Base-by-base conservation (phyloP, 257 asterid species). In the Thymus quinquecostatus region DNA sequence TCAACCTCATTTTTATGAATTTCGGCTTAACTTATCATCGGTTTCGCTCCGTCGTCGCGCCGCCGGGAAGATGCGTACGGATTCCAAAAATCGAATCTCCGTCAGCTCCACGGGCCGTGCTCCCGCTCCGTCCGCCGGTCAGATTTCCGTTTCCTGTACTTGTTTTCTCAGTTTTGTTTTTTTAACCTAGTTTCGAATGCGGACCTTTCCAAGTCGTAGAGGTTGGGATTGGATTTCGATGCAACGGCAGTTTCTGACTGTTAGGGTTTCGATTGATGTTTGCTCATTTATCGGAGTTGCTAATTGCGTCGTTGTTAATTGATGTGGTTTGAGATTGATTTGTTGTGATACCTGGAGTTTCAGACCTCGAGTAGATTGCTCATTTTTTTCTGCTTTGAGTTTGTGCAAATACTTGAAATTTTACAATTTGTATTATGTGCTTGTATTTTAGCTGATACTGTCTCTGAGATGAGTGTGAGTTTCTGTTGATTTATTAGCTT, bases 41-140 rank as follows among this genome's bases (percentile, higher is more conserved):
- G 21, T 21, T 21, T 21, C 21, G 21, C 21, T 21, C 21, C 21
- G 21, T 21, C 21, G 21, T 21, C 21, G 21, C 21, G 21, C 21
- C 21, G 21, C 21, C 21, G 21, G 21, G 44, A 64, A 44, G 57
- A 75, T 79, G 79, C 81, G 78, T 21, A 61, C 82, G 56, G 78
- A 69, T 55, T 28, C 53, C 80, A 71, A 71, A 55, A 79, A 55
- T 49, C 79, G 87, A 74, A 43, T 76, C 71, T n/a, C 81, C 60
- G 36, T 72, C 76, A 72, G 50, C 68, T 70, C 77, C 77, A 44
- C 75, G 6, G 59, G 10, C 48, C 60, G 28, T 60, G 72, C 49
- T 21, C 21, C 21, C 21, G 47, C 79, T 67, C 71, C 80, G 8
- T 71, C 80, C 36, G 10, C 77, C 62, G 76, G 83, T 81, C 50